Evolutionary conservation across 306 rosid species (phyloP), one percentile per base, ranked within the genome.

Genomic region (Rosa chinensis): DNA sequence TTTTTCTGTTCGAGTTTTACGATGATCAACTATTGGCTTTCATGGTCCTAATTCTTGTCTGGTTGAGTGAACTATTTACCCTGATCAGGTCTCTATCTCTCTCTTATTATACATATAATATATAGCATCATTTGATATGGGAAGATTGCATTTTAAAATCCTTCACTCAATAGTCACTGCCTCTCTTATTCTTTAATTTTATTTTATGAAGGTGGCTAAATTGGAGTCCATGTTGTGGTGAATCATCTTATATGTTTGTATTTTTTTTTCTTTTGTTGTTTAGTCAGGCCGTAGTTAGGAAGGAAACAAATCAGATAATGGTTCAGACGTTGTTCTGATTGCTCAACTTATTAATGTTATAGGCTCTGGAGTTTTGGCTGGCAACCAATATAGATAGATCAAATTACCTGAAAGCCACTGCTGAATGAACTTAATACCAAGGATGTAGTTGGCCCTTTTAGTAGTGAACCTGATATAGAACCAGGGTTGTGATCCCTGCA

Each of bases 21-120:
- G 97, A 95, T 1, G 99, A 95, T 84, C 99, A 95, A 78, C 88
- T 95, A 48, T 85, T 95, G 86, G 99, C 99, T 73, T 95, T 93
- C 84, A 91, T 92, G 96, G 96, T 95, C 84, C 85, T 95, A 86
- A 95, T 93, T 66, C 96, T 95, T 75, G 99, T 95, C 80, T 95
- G 99, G 99, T 81, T 95, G 87, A 93, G 99, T 68, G 99, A 95
- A 83, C 86, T 95, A 42, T 95, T 95, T 79, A 95, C 99, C 13
- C 91, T 95, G 43, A 89, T 95, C 70, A 95, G 99, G 99, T 95
- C 16, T 70, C 63, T 72, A 74, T 86, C 82, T 80, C 81, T 74
- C 75, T 85, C 85, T 62, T 32, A 32, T 32, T 32, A 32, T 32
- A 32, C 37, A 32, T 8, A 28, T 12, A 32, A 32, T 32, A 3